Evolutionary conservation across 1,284 basidiomycete species (phyloP).

Genomic region (Cystobasidiaceae sp.): DNA sequence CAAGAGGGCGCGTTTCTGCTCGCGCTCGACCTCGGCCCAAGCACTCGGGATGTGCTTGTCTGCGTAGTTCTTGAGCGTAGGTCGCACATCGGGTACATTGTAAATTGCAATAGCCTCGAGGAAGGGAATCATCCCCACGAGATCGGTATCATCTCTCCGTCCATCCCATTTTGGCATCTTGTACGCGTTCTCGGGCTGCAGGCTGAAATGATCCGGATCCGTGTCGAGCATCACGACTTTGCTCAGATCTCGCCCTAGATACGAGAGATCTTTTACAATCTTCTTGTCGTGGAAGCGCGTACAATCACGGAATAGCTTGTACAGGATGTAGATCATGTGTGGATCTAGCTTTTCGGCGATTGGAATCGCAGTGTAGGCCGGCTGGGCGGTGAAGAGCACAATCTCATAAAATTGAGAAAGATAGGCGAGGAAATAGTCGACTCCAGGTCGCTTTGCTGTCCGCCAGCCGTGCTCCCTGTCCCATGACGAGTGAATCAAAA

Average conservation of each 20-base stretch:
- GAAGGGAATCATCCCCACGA: slow-evolving; percentile 91
- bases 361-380: slow-evolving; percentile 81
- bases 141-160: slow-evolving; percentile 56
- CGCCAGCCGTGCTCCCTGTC: slow-evolving; percentile 56
- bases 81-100: slow-evolving; percentile 65
- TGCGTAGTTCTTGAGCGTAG: slow-evolving; percentile 74
- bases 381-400: slow-evolving; percentile 89
- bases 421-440: slow-evolving; percentile 96
- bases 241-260: slow-evolving; percentile 84
- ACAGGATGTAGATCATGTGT: slow-evolving; percentile 80
- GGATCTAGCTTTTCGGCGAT: slow-evolving; percentile 92
- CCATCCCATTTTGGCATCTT: slow-evolving; percentile 77
- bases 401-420: slow-evolving; percentile 97
- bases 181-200: slow-evolving; percentile 87
- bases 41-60: slow-evolving; percentile 84
- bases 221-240: slow-evolving; percentile 90
- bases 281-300: slow-evolving; percentile 68
- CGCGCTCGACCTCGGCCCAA: slow-evolving; percentile 80
- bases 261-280: slow-evolving; percentile 67
- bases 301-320: slow-evolving; percentile 85
- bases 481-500: slow-evolving; percentile 88
- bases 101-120: slow-evolving; percentile 59
- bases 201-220: slow-evolving; percentile 64
- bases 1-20: slow-evolving; percentile 67
- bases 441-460: slow-evolving; percentile 68